Evolutionary conservation across 257 asterid genomes (phyloP), one percentile per base, ranked within the genome.

Genomic region (Fraxinus americana): DNA sequence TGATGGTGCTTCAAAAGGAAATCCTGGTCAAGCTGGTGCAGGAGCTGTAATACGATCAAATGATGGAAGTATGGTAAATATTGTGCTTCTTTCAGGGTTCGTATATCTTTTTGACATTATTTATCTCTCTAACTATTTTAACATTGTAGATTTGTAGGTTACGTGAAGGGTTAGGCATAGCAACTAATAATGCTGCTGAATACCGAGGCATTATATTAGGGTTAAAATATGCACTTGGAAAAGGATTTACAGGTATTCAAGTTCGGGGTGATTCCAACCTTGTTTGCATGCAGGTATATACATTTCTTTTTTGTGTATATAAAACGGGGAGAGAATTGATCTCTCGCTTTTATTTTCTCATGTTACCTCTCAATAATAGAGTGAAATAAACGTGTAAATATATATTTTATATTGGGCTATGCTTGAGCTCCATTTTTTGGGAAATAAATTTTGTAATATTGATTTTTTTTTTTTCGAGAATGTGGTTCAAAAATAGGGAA

Each of bases 11-110:
- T 95, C 99, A 50, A 95, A 90, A 87, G 99, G 99, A 77, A 95
- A 95, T 83, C 99, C 99, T 71, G 99, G 99, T 57, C 98, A 85
- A 83, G 98, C 99, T 50, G 99, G 99, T 76, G 99, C 99, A 0
- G 99, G 99, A 85, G 98, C 92, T 74, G 81, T 95, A 71, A 81
- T 95, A 32, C 88, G 96, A 85, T 92, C 99, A 9, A 97, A 93
- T 82, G 97, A 95, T 82, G 98, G 99, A 80, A 90, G 84, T 82
- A 78, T 90, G 89, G 99, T 95, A 79, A 78, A 80, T 61, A 78
- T 73, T 73, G 45, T 52, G 7, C 73, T 72, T 16, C 23, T 76
- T 67, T 68, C 39, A 30, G 67, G 70, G 80, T 71, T 71, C 9
- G 9, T 38, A 1, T 59, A 11, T 74, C 23, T 73, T 32, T 78